Conservation (phyloP, 495 filamentous ascomycete species). For the Hypomontagnella submonticulosa region DNA sequence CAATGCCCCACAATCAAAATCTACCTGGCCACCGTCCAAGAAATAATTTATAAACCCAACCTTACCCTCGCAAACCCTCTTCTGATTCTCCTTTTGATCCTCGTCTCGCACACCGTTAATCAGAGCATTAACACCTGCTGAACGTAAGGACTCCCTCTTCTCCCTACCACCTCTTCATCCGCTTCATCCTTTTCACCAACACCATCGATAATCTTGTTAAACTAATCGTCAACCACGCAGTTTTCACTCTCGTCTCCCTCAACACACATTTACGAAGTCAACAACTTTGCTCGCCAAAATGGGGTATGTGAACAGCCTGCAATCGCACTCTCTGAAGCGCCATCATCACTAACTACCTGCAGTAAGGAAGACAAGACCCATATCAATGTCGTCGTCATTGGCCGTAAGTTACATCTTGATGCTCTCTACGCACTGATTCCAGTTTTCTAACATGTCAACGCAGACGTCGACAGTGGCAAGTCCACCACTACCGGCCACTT, state of each 20-base stretch:
- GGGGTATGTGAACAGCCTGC: constrained; percentile 34
- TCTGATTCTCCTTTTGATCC: constrained; percentile 45
- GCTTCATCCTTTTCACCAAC: neutral
- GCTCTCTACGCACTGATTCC: constrained; percentile 30
- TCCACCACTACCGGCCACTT: constrained; percentile 95
- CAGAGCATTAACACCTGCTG: constrained; percentile 47
- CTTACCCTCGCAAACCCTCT: constrained; percentile 33
- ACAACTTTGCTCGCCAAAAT: constrained; percentile 37
- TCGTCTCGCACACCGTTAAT: constrained; percentile 49
- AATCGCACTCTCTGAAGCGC: neutral
- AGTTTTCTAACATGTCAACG: constrained; percentile 30
- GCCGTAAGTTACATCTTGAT: constrained; percentile 86
- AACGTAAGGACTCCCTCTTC: constrained; percentile 28
- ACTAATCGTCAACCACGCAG: constrained; percentile 25
- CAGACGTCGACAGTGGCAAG: constrained; percentile 99
- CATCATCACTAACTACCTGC: constrained; percentile 38
- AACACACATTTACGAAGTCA: constrained; percentile 27
- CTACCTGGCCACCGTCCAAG: constrained; percentile 38
- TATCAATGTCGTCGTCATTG: constrained; percentile 98
- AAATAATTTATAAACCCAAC: constrained; percentile 47
- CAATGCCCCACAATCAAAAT: constrained; percentile 47
- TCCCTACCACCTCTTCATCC: constrained; percentile 8
- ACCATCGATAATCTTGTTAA: neutral
- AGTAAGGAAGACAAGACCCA: constrained; percentile 90
- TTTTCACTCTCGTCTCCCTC: constrained; percentile 25